Evolutionary conservation across 345 rosid species (phyloP).

Genomic region (Bretschneidera sinensis): DNA sequence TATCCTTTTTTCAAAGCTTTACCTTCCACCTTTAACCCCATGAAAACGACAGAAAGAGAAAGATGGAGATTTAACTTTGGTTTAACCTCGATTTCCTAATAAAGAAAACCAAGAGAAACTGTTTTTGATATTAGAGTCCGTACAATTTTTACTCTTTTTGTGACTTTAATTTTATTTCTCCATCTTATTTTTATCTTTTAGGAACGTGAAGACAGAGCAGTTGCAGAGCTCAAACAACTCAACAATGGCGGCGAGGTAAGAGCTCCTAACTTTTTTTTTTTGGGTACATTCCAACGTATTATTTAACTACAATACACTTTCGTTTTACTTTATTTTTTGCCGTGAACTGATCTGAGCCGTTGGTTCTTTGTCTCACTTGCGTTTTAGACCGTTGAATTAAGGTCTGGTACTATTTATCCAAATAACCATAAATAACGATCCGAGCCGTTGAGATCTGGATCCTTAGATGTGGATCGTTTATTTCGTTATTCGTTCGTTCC

Average conservation of each 20-base stretch:
- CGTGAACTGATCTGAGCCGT: constrained; percentile 37
- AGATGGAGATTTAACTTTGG: background rate
- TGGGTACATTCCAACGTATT: background rate
- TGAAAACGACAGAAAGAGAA: background rate
- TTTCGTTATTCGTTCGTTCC: constrained; percentile 36
- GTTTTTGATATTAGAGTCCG: background rate
- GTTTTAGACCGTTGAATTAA: constrained; percentile 19
- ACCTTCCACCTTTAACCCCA: constrained; percentile 7
- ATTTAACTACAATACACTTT: too few relatives aligned
- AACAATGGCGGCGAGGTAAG: constrained; percentile 63
- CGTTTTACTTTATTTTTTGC: too few relatives aligned
- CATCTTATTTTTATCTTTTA: constrained; percentile 16
- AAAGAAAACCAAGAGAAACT: too few relatives aligned
- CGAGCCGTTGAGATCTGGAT: constrained; percentile 48
- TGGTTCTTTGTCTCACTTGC: constrained; percentile 2
- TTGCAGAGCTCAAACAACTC: constrained; percentile 53
- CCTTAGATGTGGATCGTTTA: constrained; percentile 49
- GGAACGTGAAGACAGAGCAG: constrained; percentile 49
- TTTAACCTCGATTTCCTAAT: too few relatives aligned
- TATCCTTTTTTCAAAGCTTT: constrained; percentile 7
- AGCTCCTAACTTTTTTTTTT: too few relatives aligned
- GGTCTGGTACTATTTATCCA: background rate
- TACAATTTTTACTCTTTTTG: background rate
- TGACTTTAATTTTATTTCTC: background rate
- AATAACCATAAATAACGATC: constrained; percentile 21